These are phyloP conservation scores for sunflower (Helianthus annuus) DNA, from an alignment of 129 eudicot genomes.

Conservation along the genomic window HanXRQr2.0-SUNRISE NC_035439.2:31013541-31014040, in stretches of 20 bases:
- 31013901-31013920: conserved; percentile 28
- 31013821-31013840: conserved; percentile 22
- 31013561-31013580: too few species aligned
- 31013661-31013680: conserved; percentile 38
- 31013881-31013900: conserved; percentile 23
- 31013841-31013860: not conserved
- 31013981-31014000: conserved; percentile 19
- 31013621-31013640: conserved; percentile 39
- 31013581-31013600: not conserved
- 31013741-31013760: conserved; percentile 45
- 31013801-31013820: conserved; percentile 41
- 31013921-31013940: conserved; percentile 27
- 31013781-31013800: conserved; percentile 37
- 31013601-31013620: not conserved
- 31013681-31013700: conserved; percentile 42
- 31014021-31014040: conserved; percentile 23
- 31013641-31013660: conserved; percentile 31
- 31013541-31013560: too few species aligned
- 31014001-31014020: conserved; percentile 28
- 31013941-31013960: conserved; percentile 28
- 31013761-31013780: conserved; percentile 43
- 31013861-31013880: conserved; percentile 10
- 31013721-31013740: conserved; percentile 48
- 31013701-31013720: conserved; percentile 69
- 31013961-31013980: conserved; percentile 19